Evolutionary conservation across 345 rosid species (phyloP).

Genomic region (Microthlaspi erraticum): DNA sequence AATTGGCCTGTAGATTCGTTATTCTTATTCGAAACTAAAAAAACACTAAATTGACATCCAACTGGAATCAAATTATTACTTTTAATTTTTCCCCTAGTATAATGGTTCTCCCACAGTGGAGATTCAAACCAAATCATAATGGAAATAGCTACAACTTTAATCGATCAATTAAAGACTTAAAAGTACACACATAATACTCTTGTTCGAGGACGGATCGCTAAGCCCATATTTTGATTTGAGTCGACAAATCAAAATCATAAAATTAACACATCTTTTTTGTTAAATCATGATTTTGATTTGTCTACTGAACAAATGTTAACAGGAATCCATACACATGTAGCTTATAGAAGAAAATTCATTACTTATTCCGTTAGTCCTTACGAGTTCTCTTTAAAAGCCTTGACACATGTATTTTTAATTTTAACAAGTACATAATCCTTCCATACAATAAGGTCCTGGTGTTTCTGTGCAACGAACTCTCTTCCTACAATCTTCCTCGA

Average conservation of each 20-base stretch:
- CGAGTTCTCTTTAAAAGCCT: not conserved
- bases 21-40: too few species aligned
- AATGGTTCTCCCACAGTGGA: too few species aligned
- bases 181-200: not conserved
- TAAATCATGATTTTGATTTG: not conserved
- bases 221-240: not conserved
- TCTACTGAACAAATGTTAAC: not conserved
- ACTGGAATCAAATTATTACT: too few species aligned
- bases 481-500: constrained; percentile 14
- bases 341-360: too few species aligned
- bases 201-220: not conserved
- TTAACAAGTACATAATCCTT: constrained; percentile 34
- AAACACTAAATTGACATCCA: too few species aligned
- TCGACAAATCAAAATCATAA: too few species aligned
- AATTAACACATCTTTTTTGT: too few species aligned
- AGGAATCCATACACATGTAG: not conserved
- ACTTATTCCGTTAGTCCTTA: not conserved
- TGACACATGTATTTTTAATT: not conserved
- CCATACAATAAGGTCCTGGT: constrained; percentile 40
- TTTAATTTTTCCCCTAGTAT: too few species aligned
- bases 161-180: too few species aligned
- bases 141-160: not conserved
- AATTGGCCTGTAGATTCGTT: too few species aligned
- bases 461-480: not conserved
- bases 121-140: too few species aligned